Percentiles rank a stretch among this genome's conserved stretches.
These are phyloP conservation scores for Claviceps purpurea DNA, from an alignment of 2,329 filamentous ascomycete genomes.

Conservation along the genomic window DNA sequence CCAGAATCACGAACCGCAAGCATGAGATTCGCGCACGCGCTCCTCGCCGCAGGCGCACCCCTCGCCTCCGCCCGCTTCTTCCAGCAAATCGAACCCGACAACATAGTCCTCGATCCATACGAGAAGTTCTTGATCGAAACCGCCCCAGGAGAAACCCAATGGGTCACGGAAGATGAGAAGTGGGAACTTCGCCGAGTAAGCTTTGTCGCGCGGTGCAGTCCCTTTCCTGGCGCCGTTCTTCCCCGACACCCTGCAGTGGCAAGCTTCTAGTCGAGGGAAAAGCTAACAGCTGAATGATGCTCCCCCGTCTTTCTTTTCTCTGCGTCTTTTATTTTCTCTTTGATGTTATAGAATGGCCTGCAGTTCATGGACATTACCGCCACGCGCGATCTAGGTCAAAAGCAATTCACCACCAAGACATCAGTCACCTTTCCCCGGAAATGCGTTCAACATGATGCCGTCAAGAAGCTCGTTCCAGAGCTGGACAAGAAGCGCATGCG, in stretches of 20 bases:
- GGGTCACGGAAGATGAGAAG: slow-evolving; percentile 91
- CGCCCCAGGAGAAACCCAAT: slow-evolving; percentile 66
- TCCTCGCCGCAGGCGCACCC: slow-evolving; percentile 42
- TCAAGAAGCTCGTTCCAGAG: slow-evolving; percentile 52
- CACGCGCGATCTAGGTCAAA: slow-evolving; percentile 43
- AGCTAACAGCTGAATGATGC: background rate
- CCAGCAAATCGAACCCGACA: slow-evolving; percentile 36
- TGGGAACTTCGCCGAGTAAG: slow-evolving; percentile 71
- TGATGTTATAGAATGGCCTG: slow-evolving; percentile 52
- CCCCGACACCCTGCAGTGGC: background rate
- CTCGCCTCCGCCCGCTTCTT: slow-evolving; percentile 40
- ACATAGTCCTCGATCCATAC: slow-evolving; percentile 33
- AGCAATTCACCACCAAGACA: slow-evolving; percentile 18
- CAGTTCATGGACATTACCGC: slow-evolving; percentile 94
- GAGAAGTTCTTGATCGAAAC: slow-evolving; percentile 63
- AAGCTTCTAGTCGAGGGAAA: background rate
- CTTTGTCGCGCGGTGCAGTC: background rate
- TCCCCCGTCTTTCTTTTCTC: background rate
- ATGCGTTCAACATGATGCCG: slow-evolving; percentile 48
- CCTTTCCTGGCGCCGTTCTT: background rate
- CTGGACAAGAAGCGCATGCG: slow-evolving; percentile 67
- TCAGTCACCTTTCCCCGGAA: slow-evolving; percentile 52
- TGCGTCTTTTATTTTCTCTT: background rate
- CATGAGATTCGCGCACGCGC: slow-evolving; percentile 41
- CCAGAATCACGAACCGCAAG: background rate